Evolutionary conservation across 164 flowering plant species (phyloP), one percentile per base, ranked within the genome.

Genomic region (Hamamelis virginiana): DNA sequence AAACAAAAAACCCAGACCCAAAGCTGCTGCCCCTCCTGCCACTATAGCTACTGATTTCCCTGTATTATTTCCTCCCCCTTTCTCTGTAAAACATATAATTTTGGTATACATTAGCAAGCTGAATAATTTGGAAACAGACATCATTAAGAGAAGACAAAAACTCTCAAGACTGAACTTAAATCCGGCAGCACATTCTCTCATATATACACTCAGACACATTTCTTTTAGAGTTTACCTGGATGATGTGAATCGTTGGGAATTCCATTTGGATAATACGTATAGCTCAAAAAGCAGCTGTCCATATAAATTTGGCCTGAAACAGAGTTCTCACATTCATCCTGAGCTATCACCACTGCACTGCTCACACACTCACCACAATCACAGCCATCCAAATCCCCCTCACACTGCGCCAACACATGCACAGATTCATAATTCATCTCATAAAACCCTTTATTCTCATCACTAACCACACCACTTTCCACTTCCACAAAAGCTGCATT

Each of bases 291-390:
- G 70, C 88, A 84, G 22, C 64, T 61, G 10, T 73, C 80, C 77
- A 84, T 26, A 57, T 79, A 84, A 59, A 82, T 43, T 62, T 80
- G 73, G 4, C 80, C 86, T 1, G 75, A 69, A 45, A 69, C 50
- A 1, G 88, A 73, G 9, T 48, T 38, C 0, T 63, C 62, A 23
- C 88, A 82, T 27, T 80, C 79, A 22, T 77, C 77, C 19, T 73
- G 28, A n/a, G 74, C 80, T 45, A 78, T 64, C 55, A 69, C 60
- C 64, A 72, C 71, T 1, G 86, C 86, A 25, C 15, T 60, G 25
- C 55, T 71, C 38, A 81, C 67, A 55, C 89, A 86, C 48, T 77
- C 82, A 4, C 78, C 81, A 55, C 89, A 86, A 6, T 80, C 82
- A 48, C 87, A 78, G 0, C 14, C 68, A 16, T 59, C 69, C 22